Evolutionary conservation across 2,329 filamentous ascomycete genomes (phyloP), one percentile per base, ranked within the genome.

Genomic region (Apiospora sp.): DNA sequence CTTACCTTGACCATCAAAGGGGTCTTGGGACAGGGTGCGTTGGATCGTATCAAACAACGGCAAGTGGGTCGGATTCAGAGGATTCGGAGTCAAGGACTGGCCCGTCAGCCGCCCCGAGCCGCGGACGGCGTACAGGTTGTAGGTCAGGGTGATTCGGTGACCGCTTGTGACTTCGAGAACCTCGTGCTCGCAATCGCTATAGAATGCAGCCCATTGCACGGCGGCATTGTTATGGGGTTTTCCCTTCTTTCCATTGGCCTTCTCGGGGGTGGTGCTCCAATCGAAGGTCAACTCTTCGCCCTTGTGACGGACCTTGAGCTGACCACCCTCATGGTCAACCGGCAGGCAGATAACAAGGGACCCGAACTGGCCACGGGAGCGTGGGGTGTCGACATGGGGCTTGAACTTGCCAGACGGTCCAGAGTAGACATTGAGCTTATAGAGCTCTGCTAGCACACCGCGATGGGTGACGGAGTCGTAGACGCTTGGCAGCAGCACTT

Each of bases 401-500:
- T 84, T 84, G 77, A 90, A 89, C 22, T 83, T 80, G 0, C 86
- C 87, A 0, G 85, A 87, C 0, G 87, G 87, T 0, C 81, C 85
- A 0, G 84, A 85, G 74, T 90, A 90, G 70, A 88, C 85, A 75
- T 91, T 90, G 24, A 91, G 78, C 73, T 90, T 90, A 77, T 89
- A 90, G 1, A 91, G 79, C 78, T 91, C 87, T 0, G 88, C 88
- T 4, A 78, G 79, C 0, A 90, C 78, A 8, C 82, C 82, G 0
- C 80, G 75, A 4, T 77, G 73, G 1, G 75, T 80, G 0, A 82
- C 82, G 1, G 68, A 22, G 3, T 74, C 71, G 22, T 46, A 4
- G 4, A 75, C 27, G 61, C 67, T 78, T 0, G 80, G 82, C 13
- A 88, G 77, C 0, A 91, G 81, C 0, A 83, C 73, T 71, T 89